Base-by-base conservation (phyloP, 2,329 filamentous ascomycete genomes). In the Phyllosticta paracitricarpa region DNA sequence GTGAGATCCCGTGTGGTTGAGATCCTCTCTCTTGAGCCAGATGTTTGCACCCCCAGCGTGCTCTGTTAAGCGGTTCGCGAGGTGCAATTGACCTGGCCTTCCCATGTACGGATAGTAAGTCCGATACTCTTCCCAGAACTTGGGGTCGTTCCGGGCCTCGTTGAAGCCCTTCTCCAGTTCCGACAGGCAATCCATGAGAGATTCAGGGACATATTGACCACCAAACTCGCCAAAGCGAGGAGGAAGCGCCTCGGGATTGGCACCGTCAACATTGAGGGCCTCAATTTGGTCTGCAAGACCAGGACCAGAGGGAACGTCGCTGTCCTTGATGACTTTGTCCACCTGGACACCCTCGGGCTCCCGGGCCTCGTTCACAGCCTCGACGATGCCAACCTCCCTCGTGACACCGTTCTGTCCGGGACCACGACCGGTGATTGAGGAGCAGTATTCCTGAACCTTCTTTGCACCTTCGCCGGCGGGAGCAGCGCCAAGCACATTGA, bases 81-180 rank as follows among this genome's bases (percentile, higher is more conserved):
- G 78, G 77, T 99, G 94, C 59, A 99, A 80, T 67, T 93, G 91
- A 58, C 93, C 94, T 1, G 94, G 93, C 54, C 94, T 87, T 61
- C 92, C 91, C 88, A 99, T 99, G 81, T 94, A 99, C 51, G 91
- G 89, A 76, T 97, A 99, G 80, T 96, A 94, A 5, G 90, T 91
- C 66, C 90, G 84, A 78, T 91, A 99, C 76, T 99, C 94, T 71
- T 96, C 89, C 94, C 94, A 99, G 81, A 99, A 99, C 60, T 84
- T 82, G 4, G 91, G 88, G 71, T 97, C 93, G 65, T 95, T 85
- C 69, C 87, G 87, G 63, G 94, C 91, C 68, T 88, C 79, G 69
- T 94, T 87, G 81, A 99, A 99, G 35, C 93, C 94, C 28, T 85
- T 84, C 76, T 99, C 93, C 5, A 99, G 83, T 76, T 99, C 85